Evolutionary conservation across 177 flowering plant species (phyloP).

Genomic region (Telopea speciosissima): DNA sequence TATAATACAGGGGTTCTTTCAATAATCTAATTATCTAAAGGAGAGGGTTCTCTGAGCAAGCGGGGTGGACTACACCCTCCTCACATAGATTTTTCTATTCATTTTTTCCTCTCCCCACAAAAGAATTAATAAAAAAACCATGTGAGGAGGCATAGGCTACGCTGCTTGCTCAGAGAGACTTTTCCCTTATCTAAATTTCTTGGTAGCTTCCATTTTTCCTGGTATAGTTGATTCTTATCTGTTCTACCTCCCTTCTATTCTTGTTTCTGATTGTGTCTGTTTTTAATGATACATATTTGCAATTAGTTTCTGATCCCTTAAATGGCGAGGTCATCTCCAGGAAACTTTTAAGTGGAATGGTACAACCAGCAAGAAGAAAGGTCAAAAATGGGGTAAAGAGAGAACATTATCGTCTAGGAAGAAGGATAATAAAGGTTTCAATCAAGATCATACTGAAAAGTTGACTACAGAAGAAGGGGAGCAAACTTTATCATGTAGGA

Average conservation of each 20-base stretch:
- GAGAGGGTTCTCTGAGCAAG: no score
- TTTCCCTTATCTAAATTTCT: no score
- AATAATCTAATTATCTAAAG: no score
- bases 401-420: constrained; percentile 28
- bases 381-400: constrained; percentile 95
- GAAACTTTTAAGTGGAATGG: constrained; percentile 69
- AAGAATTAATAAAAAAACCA: no score
- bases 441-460: constrained; percentile 23
- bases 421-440: constrained; percentile 22
- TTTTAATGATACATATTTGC: not conserved
- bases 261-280: not conserved
- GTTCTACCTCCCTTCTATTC: not conserved
- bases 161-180: no score
- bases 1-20: no score
- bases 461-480: constrained; percentile 20
- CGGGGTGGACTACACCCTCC: no score
- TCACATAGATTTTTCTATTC: no score
- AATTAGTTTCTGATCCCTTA: not conserved
- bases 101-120: no score
- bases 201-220: not conserved
- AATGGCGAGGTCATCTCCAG: constrained; percentile 22
- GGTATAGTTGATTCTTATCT: not conserved
- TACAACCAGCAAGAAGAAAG: constrained; percentile 76
- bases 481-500: constrained; percentile 14
- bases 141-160: no score